phyloP scores from a whole-genome alignment of 2,329 filamentous ascomycete species.

The Colletotrichum orchidophilum region DNA sequence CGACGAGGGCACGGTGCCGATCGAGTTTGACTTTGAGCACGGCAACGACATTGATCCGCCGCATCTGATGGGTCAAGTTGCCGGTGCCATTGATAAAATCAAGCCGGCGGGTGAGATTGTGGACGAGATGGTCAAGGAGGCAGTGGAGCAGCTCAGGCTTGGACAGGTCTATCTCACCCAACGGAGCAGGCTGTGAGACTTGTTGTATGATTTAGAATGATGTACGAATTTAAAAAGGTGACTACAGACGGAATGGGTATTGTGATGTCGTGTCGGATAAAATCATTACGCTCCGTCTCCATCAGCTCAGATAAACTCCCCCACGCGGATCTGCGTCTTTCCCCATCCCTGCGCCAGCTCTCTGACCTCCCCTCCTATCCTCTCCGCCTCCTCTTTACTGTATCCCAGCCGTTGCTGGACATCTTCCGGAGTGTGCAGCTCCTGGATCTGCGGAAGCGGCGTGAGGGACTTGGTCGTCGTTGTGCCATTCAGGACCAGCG shows the following conservation, averaged over 20 bases:
- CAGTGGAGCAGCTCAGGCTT: conserved; percentile 71
- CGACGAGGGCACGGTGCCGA: conserved; percentile 79
- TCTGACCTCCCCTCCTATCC: conserved; percentile 21
- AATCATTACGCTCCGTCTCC: not conserved
- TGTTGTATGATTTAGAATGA: not conserved
- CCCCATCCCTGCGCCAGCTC: conserved; percentile 25
- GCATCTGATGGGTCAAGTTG: conserved; percentile 94
- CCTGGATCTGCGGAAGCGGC: conserved; percentile 14
- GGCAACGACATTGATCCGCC: conserved; percentile 86
- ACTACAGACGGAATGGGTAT: conserved; percentile 20
- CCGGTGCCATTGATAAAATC: conserved; percentile 78
- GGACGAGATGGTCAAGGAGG: conserved; percentile 87
- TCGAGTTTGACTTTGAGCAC: conserved; percentile 84
- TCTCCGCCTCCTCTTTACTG: conserved; percentile 16
- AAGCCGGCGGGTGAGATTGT: conserved; percentile 87
- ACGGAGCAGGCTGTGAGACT: conserved; percentile 52
- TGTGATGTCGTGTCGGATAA: not conserved
- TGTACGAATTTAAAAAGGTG: not conserved
- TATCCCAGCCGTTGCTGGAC: conserved; percentile 5
- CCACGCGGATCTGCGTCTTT: conserved; percentile 14
- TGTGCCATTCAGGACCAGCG: conserved; percentile 15
- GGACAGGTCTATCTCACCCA: conserved; percentile 67
- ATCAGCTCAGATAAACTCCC: conserved; percentile 7
- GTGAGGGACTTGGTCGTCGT: not conserved
- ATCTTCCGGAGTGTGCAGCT: conserved; percentile 5